Evolutionary conservation across 2,329 filamentous ascomycete species (phyloP).

Genomic region (Lachnellula suecica): DNA sequence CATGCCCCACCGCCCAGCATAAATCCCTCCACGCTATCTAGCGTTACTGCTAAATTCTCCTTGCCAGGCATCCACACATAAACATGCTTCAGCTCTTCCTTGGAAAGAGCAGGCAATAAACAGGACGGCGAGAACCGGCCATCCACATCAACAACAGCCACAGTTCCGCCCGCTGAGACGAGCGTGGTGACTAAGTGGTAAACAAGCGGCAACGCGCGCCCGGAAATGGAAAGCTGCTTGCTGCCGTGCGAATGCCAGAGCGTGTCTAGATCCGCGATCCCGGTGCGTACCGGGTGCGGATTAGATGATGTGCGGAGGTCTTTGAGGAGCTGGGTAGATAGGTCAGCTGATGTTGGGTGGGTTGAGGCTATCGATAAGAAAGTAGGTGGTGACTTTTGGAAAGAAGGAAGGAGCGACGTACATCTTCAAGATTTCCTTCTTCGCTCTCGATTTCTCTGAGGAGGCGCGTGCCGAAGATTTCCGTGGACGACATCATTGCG

Average conservation of each 20-base stretch:
- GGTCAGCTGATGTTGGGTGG: constrained; percentile 10
- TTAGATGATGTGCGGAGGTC: constrained; percentile 7
- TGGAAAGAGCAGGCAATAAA: constrained; percentile 6
- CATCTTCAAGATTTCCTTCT: constrained; percentile 55
- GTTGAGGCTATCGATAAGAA: background rate
- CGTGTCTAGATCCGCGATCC: constrained; percentile 45
- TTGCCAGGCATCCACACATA: constrained; percentile 26
- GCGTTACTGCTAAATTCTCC: constrained; percentile 19
- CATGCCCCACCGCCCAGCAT: constrained; percentile 30
- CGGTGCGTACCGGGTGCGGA: constrained; percentile 10
- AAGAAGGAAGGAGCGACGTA: constrained; percentile 32
- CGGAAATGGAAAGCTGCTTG: constrained; percentile 47
- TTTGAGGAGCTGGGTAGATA: constrained; percentile 17
- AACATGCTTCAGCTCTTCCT: constrained; percentile 26
- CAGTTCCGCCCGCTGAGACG: constrained; percentile 33
- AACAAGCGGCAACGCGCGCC: constrained; percentile 53
- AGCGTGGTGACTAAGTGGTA: constrained; percentile 55
- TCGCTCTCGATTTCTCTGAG: constrained; percentile 55
- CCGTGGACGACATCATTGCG: constrained; percentile 16
- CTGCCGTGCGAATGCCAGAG: constrained; percentile 48
- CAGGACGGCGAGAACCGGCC: constrained; percentile 51
- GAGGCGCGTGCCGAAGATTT: constrained; percentile 44
- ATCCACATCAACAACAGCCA: constrained; percentile 56
- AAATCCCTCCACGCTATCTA: constrained; percentile 27
- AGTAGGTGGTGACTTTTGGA: background rate